These are phyloP conservation scores for Monosporascus sp. DNA, from an alignment of 2,329 filamentous ascomycete genomes.

Conservation along the genomic window DNA sequence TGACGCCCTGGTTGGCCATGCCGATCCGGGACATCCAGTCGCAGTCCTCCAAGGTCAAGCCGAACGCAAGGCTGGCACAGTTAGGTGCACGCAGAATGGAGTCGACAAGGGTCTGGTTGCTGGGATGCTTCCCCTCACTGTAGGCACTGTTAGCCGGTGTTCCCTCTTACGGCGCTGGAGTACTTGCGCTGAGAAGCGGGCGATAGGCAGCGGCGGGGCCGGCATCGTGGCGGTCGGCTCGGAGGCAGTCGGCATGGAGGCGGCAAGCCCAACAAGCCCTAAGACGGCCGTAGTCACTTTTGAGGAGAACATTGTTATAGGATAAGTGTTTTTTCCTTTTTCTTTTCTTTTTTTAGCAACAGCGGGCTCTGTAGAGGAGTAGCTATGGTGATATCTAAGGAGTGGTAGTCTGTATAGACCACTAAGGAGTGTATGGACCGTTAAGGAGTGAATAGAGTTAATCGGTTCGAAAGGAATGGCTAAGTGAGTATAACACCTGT, in stretches of 20 bases:
- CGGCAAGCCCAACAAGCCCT: background rate
- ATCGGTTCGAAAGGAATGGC: background rate
- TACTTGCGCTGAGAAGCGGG: no score
- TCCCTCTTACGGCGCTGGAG: background rate
- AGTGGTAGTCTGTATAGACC: background rate
- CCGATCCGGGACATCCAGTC: background rate
- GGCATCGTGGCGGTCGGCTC: no score
- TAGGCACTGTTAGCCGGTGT: no score
- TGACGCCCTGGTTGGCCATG: conserved; percentile 12
- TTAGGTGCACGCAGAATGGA: background rate
- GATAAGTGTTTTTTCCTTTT: background rate
- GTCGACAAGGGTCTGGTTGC: no score
- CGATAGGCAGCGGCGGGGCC: no score
- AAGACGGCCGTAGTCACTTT: background rate
- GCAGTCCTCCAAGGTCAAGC: background rate
- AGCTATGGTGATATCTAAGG: background rate
- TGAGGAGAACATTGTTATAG: background rate
- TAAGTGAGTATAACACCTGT: background rate
- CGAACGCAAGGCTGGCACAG: background rate
- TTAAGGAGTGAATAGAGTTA: background rate
- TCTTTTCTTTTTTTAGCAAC: background rate
- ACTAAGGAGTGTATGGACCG: background rate
- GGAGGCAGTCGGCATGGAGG: background rate
- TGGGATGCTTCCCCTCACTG: no score
- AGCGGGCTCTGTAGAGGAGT: background rate